Evolutionary conservation across 768 basidiomycete species (phyloP).

Genomic region (Hericium alpestre): DNA sequence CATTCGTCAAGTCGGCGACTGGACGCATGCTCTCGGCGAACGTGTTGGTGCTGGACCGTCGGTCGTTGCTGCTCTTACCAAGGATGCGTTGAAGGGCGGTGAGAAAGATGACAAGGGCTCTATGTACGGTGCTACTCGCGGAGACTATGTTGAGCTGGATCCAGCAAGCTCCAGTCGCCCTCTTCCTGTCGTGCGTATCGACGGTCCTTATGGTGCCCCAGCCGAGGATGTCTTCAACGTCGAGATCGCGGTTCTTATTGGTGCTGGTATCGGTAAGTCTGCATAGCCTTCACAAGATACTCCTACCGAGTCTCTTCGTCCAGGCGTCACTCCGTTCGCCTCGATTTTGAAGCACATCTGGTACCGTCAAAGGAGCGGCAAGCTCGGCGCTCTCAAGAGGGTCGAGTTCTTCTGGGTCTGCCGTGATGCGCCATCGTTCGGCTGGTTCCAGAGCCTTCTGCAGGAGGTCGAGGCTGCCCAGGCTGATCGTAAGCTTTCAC

Average conservation of each 20-base stretch:
- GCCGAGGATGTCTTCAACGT: conserved; percentile 82
- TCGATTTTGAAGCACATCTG: conserved; percentile 93
- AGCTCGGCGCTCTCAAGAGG: conserved; percentile 68
- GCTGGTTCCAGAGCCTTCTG: conserved; percentile 89
- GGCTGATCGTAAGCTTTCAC: conserved; percentile 63
- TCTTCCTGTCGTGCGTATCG: conserved; percentile 67
- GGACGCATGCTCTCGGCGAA: conserved; percentile 73
- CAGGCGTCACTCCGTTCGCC: conserved; percentile 88
- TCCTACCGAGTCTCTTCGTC: not conserved
- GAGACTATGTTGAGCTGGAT: conserved; percentile 76
- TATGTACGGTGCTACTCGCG: conserved; percentile 38
- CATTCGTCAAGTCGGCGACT: conserved; percentile 90
- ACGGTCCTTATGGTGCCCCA: conserved; percentile 80
- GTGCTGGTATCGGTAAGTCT: conserved; percentile 75
- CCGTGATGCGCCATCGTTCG: conserved; percentile 92
- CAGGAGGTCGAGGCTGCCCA: conserved; percentile 84
- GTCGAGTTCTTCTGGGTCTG: conserved; percentile 96
- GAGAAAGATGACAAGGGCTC: conserved; percentile 44
- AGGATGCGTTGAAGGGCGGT: conserved; percentile 64
- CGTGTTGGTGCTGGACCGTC: conserved; percentile 75
- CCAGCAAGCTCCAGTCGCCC: conserved; percentile 32
- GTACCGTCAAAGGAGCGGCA: conserved; percentile 78
- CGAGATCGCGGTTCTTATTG: conserved; percentile 85
- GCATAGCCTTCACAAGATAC: not conserved
- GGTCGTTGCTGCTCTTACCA: conserved; percentile 69